These are phyloP conservation scores for Lecanicillium sp. DNA, from an alignment of 2,329 filamentous ascomycete genomes.

Conservation along the genomic window DNA sequence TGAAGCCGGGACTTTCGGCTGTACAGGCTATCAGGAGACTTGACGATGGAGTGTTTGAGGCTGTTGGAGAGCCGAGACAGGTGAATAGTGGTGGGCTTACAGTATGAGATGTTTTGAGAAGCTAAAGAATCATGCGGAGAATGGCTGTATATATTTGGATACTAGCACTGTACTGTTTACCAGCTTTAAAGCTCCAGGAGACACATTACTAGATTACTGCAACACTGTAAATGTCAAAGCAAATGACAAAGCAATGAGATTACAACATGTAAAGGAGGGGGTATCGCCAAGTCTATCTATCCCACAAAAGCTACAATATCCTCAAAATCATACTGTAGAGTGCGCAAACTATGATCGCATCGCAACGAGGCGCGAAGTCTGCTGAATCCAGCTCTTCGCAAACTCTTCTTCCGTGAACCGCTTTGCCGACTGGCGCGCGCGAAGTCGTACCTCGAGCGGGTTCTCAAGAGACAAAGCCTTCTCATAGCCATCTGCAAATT, in stretches of 20 bases:
- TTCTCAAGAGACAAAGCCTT: constrained; percentile 67
- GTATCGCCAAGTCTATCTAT: constrained; percentile 11
- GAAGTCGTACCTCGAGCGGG: constrained; percentile 62
- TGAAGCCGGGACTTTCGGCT: constrained; percentile 53
- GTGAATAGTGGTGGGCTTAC: constrained; percentile 58
- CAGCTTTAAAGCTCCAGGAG: no score
- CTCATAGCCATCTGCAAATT: constrained; percentile 76
- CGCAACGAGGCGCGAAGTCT: constrained; percentile 65
- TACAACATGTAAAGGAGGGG: constrained; percentile 8
- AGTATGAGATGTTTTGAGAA: not conserved
- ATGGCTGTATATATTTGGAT: not conserved
- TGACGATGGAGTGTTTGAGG: constrained; percentile 64
- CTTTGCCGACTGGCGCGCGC: constrained; percentile 70
- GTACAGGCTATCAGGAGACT: constrained; percentile 61
- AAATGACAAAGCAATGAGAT: constrained; percentile 12
- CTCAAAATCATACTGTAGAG: not conserved
- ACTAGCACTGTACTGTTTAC: no score
- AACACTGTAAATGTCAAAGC: no score
- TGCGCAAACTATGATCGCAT: constrained; percentile 19
- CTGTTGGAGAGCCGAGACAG: constrained; percentile 69
- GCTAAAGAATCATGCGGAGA: not conserved
- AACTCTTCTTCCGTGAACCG: constrained; percentile 88
- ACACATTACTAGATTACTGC: no score
- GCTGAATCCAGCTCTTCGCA: constrained; percentile 63
- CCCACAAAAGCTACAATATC: not conserved